Conservation (phyloP, 2,329 filamentous ascomycete genomes). For the Neurospora crassa region DNA sequence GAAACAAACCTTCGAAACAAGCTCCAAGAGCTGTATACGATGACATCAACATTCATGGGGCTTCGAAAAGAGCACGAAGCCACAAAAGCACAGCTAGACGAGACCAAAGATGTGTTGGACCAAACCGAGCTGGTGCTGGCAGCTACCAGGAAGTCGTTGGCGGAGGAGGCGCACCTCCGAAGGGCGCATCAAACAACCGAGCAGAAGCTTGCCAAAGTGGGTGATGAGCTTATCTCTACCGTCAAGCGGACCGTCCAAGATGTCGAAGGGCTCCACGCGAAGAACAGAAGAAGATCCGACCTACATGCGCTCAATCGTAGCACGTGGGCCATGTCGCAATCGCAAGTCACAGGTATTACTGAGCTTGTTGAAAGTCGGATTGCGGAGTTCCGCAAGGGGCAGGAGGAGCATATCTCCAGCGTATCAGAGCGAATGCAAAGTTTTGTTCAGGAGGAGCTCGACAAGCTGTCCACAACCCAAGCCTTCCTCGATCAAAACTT, state of each 20-base stretch:
- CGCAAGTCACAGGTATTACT: conserved; percentile 68
- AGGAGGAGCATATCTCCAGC: conserved; percentile 57
- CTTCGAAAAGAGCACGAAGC: conserved; percentile 85
- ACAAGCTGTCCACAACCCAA: conserved; percentile 61
- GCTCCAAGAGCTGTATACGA: conserved; percentile 78
- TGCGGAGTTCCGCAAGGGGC: conserved; percentile 60
- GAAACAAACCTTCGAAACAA: conserved; percentile 88
- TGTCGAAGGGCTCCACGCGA: conserved; percentile 73
- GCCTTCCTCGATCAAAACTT: conserved; percentile 61
- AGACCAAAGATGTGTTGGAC: conserved; percentile 71
- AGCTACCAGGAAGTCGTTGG: conserved; percentile 65
- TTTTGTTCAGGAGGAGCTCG: conserved; percentile 68
- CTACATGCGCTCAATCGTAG: conserved; percentile 71
- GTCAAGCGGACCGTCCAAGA: conserved; percentile 70
- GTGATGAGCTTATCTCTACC: conserved; percentile 67
- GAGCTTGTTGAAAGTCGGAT: conserved; percentile 67
- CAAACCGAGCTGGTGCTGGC: conserved; percentile 79
- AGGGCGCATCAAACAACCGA: conserved; percentile 85
- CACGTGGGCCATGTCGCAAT: conserved; percentile 68
- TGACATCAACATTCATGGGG: conserved; percentile 79
- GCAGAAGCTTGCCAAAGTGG: conserved; percentile 61
- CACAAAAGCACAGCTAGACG: conserved; percentile 61
- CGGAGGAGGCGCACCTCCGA: conserved; percentile 69
- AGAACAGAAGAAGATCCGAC: conserved; percentile 76
- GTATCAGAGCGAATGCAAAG: conserved; percentile 63